Conservation (phyloP, 169 alveolate genomes). For the Plasmodium vivax region DNA sequence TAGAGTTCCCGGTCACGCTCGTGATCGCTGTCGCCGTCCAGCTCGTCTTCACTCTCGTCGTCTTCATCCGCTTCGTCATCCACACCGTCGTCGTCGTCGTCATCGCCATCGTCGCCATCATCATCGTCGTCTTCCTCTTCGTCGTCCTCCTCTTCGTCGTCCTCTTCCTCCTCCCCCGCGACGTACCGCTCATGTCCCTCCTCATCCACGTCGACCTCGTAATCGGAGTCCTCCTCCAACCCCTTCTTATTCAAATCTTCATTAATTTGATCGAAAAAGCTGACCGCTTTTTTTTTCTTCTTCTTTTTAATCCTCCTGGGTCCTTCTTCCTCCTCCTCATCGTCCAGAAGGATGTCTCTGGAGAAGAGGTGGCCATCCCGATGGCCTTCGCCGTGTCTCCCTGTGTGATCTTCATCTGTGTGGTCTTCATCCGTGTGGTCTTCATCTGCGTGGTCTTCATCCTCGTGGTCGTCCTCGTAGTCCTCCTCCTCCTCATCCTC, state of each 20-base stretch:
- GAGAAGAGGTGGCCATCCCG: not conserved
- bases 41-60: not conserved
- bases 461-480: not conserved
- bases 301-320: slow-evolving; percentile 14
- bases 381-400: not conserved
- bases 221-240: slow-evolving; percentile 63
- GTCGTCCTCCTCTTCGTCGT: not conserved
- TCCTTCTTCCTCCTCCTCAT: slow-evolving; percentile 6
- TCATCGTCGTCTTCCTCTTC: slow-evolving; percentile 4
- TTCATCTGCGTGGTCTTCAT: not conserved
- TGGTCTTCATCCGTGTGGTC: not conserved
- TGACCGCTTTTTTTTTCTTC: slow-evolving; percentile 32
- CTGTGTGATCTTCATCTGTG: not conserved
- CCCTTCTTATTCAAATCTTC: slow-evolving; percentile 16
- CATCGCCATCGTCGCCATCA: slow-evolving; percentile 1
- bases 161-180: not conserved
- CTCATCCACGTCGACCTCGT: slow-evolving; percentile 12
- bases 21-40: not conserved
- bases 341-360: slow-evolving; percentile 12
- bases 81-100: slow-evolving; percentile 6
- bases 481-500: slow-evolving; percentile 30
- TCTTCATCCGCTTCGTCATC: not conserved
- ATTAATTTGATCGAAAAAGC: slow-evolving; percentile 52
- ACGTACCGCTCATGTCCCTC: slow-evolving; percentile 21
- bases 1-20: slow-evolving; percentile 1